Base-by-base conservation (phyloP, 1,284 basidiomycete genomes). In the Dichomitus squalens region DNA sequence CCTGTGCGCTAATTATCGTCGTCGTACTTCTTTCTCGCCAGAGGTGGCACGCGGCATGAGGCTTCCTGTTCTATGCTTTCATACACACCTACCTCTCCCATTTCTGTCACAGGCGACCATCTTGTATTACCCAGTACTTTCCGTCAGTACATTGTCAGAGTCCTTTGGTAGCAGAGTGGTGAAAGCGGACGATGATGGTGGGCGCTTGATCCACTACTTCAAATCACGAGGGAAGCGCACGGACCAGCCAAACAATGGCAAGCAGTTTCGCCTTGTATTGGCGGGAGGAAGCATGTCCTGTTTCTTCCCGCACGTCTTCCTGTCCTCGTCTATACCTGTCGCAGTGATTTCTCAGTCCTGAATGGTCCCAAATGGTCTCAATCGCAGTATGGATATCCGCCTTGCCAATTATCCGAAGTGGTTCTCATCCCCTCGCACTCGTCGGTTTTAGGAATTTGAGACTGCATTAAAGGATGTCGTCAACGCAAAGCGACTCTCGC, bases 401-500 rank as follows among this genome's bases (percentile, higher is more conserved):
- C 35, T 14, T 20, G 4, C 11, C 18, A 7, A 20, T 36, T 20
- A 49, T 12, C 16, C 5, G 18, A 7, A 12, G 4, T 11, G 11
- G 16, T 25, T 49, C 21, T n/a, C 25, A 8, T 49, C 33, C 55
- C 43, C 31, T 40, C 23, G 36, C 0, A 14, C 38, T 4, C n/a
- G 23, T n/a, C 7, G 21, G 8, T 52, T 49, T 4, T 66, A 95
- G 92, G 82, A 84, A 53, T 95, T 95, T 67, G 91, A 95, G 73
- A 72, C 81, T 38, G 79, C 86, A 47, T 75, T 96, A 57, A 90
- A 90, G 70, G 86, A 91, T 66, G 84, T 93, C 38, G 87, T 96
- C 51, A 78, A 81, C 56, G 86, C 86, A 57, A 93, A 92, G 73
- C 84, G 92, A 55, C 75, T 96, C 53, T 95, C 93, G 20, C 87